Evolutionary conservation across 306 rosid genomes (phyloP).

Genomic region (Lathyrus aphaca): DNA sequence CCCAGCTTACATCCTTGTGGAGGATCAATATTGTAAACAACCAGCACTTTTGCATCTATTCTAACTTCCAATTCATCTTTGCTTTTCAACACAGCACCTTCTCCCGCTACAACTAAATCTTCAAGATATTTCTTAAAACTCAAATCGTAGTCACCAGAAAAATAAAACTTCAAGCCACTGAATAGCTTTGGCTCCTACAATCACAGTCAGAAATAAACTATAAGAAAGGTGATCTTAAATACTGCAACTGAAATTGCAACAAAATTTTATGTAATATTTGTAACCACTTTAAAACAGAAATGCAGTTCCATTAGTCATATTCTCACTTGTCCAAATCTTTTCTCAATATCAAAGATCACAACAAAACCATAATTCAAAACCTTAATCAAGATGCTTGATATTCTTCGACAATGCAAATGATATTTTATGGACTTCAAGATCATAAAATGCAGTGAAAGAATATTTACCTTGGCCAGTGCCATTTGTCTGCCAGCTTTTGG

Average conservation of each 20-base stretch:
- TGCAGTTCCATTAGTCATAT: neutral
- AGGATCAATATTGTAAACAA: conserved; percentile 82
- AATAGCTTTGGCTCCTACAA: conserved; percentile 76
- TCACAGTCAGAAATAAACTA: conserved; percentile 27
- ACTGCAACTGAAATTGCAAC: conserved; percentile 4
- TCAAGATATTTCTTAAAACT: conserved; percentile 67
- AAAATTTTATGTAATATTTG: neutral
- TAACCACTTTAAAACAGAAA: conserved; percentile 1
- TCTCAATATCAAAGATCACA: neutral
- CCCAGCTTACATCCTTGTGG: conserved; percentile 78
- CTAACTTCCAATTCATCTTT: conserved; percentile 51
- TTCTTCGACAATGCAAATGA: conserved; percentile 22
- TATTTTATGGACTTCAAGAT: conserved; percentile 19
- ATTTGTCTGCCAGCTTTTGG: conserved; percentile 82
- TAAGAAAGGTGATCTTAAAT: conserved; percentile 19
- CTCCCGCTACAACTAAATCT: conserved; percentile 68
- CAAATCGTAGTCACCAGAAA: conserved; percentile 65
- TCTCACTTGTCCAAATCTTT: neutral
- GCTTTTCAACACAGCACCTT: conserved; percentile 62
- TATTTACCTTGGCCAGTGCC: conserved; percentile 61
- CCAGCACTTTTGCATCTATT: conserved; percentile 45
- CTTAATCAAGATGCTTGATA: conserved; percentile 25
- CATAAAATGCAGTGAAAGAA: conserved; percentile 22
- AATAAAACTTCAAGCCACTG: conserved; percentile 63
- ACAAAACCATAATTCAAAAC: neutral